Evolutionary conservation across 2,329 filamentous ascomycete species (phyloP).

Genomic region (Fulvia fulva): DNA sequence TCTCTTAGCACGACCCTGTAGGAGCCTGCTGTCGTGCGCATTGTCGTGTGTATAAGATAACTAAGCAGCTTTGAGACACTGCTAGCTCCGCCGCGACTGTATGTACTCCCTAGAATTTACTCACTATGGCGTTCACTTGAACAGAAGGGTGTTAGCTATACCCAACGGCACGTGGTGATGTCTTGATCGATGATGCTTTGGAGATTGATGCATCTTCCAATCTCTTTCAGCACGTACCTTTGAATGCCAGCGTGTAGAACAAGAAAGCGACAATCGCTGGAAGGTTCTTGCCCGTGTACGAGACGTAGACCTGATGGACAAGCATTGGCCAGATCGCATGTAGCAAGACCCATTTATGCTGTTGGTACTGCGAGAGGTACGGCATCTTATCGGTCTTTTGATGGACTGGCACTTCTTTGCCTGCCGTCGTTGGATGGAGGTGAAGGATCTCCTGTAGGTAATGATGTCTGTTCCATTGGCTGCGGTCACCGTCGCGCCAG

Average conservation of each 20-base stretch:
- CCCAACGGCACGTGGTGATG: too few species aligned
- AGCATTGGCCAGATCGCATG: slow-evolving; percentile 38
- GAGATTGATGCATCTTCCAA: too few species aligned
- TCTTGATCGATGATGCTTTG: too few species aligned
- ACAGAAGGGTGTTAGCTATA: too few species aligned
- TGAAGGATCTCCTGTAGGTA: slow-evolving; percentile 14
- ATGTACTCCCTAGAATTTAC: too few species aligned
- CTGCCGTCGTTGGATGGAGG: slow-evolving; percentile 17
- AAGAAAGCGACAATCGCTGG: slow-evolving; percentile 31
- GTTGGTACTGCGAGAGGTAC: slow-evolving; percentile 35
- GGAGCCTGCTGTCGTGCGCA: too few species aligned
- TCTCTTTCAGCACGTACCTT: too few species aligned
- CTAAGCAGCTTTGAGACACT: too few species aligned
- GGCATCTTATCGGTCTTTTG: slow-evolving; percentile 43
- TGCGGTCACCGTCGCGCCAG: slow-evolving; percentile 16
- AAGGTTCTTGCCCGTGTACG: slow-evolving; percentile 33
- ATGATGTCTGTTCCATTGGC: slow-evolving; percentile 16
- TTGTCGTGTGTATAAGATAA: too few species aligned
- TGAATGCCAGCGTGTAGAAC: slow-evolving; percentile 41
- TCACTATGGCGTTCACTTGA: too few species aligned
- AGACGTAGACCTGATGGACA: slow-evolving; percentile 37
- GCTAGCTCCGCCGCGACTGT: too few species aligned
- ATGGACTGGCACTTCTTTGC: slow-evolving; percentile 38
- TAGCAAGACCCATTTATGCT: slow-evolving; percentile 40
- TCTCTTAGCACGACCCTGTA: too few species aligned